phyloP scores from a whole-genome alignment of 108 stramenopile species.

The Hondaea fermentalgiana region DNA sequence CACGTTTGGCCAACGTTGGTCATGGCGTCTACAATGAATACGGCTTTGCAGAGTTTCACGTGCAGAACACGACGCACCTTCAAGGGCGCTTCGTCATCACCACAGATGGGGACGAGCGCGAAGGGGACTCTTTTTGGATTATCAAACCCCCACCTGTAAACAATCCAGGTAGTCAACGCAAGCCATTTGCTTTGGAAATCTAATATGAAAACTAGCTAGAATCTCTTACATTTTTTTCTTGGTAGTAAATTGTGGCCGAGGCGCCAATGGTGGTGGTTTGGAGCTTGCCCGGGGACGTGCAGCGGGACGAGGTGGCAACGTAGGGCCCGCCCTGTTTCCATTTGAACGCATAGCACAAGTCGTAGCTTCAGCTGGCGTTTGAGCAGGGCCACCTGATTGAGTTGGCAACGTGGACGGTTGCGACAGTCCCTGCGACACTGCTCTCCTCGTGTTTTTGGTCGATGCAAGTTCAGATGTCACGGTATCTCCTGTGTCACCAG shows the following conservation, averaged over 20 bases:
- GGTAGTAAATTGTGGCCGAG: not conserved
- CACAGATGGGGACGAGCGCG: not conserved
- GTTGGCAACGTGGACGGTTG: too few species aligned
- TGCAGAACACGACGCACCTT: not conserved
- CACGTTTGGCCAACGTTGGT: not conserved
- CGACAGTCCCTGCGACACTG: too few species aligned
- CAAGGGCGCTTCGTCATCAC: not conserved
- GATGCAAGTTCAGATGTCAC: too few species aligned
- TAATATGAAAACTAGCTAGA: not conserved
- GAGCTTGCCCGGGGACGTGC: not conserved
- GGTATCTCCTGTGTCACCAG: too few species aligned
- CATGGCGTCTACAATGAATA: not conserved
- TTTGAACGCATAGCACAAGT: too few species aligned
- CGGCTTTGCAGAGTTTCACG: not conserved
- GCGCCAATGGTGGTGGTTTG: not conserved
- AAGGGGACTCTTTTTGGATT: not conserved
- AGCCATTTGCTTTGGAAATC: not conserved
- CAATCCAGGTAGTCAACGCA: not conserved
- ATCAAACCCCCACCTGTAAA: not conserved
- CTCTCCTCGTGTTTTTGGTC: too few species aligned
- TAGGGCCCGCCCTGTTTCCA: not conserved
- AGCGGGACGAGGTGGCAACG: not conserved
- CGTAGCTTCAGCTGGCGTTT: too few species aligned
- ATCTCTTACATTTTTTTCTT: not conserved
- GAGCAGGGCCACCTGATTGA: too few species aligned